Base-by-base conservation (phyloP, 495 filamentous ascomycete species). In the Apodospora peruviana region DNA sequence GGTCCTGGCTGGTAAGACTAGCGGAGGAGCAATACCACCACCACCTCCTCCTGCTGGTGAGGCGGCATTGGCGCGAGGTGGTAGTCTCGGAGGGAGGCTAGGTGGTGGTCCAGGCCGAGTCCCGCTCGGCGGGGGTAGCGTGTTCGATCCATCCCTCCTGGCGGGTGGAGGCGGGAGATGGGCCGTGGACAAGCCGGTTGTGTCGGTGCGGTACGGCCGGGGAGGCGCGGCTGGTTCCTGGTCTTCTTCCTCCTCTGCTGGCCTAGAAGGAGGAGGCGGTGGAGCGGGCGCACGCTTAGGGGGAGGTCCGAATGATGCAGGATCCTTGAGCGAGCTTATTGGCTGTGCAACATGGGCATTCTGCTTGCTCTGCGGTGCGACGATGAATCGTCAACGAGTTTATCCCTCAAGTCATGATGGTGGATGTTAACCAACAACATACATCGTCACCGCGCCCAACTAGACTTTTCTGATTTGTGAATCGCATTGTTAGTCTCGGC, bases 221-320 rank as follows among this genome's bases (percentile, higher is more conserved):
- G 40, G 9, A 2, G 9, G 81, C 0, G 72, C 61, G 17, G 69
- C 55, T 2, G 73, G 71, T 40, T 73, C 72, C 37, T 72, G 59
- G 17, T 56, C 18, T 25, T 17, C 5, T 10, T 43, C 11, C 20
- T 14, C 17, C 19, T 22, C 9, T 10, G 16, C 9, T 3, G 40
- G 22, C 16, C 52, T 46, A 37, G 44, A 48, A 21, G 40, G 9
- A 4, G 21, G 35, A 11, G 37, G 48, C 23, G 47, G 44, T 36
- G 46, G 49, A 43, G 44, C 53, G 55, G n/a, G 57, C 38, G 4
- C 7, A 7, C 54, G 71, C 53, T 85, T 95, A 3, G 91, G 91
- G 18, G 91, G 91, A 27, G 91, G 88, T 2, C 79, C 89, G 64
- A 98, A 96, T 11, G 83, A 77, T 0, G 80, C 62, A 2, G 93